phyloP scores from a whole-genome alignment of 768 basidiomycete genomes.

The Naganishia friedmannii region DNA sequence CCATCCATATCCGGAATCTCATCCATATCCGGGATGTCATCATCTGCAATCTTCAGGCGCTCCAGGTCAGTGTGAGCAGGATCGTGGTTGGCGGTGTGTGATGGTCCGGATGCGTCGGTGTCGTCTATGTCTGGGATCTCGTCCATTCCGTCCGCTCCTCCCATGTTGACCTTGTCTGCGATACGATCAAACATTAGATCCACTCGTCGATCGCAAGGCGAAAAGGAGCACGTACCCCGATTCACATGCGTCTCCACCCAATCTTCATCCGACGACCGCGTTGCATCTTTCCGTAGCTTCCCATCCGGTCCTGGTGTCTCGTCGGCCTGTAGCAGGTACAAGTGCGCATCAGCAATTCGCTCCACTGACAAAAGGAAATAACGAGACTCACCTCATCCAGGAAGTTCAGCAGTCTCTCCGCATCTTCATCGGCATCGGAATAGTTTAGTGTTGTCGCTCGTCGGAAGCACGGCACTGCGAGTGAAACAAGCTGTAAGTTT shows the following conservation, averaged over 20 bases:
- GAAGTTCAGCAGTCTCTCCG: conserved; percentile 84
- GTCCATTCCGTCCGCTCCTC: conserved; percentile 25
- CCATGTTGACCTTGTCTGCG: neutral
- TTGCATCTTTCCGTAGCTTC: conserved; percentile 28
- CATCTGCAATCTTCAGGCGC: conserved; percentile 46
- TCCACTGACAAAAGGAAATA: neutral
- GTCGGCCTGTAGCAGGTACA: conserved; percentile 41
- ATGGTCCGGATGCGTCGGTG: conserved; percentile 49
- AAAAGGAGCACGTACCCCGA: conserved; percentile 51
- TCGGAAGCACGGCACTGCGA: conserved; percentile 82
- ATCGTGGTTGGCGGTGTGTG: conserved; percentile 53
- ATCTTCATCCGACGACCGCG: conserved; percentile 66
- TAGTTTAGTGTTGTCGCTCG: conserved; percentile 88
- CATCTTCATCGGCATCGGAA: conserved; percentile 94
- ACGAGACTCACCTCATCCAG: conserved; percentile 53
- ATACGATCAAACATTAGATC: neutral
- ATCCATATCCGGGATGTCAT: conserved; percentile 84
- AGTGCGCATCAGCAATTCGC: neutral
- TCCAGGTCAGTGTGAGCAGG: conserved; percentile 27
- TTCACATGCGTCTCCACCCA: conserved; percentile 99
- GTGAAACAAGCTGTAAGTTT: neutral
- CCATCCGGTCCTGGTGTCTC: conserved; percentile 50
- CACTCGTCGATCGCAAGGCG: neutral
- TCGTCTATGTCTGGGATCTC: conserved; percentile 48
- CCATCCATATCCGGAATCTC: conserved; percentile 99